A percentile compares a stretch with the other conserved stretches of the same genome.
phyloP scores from a whole-genome alignment of 202 grass and related monocot genomes.

The Carex arenaria region DNA sequence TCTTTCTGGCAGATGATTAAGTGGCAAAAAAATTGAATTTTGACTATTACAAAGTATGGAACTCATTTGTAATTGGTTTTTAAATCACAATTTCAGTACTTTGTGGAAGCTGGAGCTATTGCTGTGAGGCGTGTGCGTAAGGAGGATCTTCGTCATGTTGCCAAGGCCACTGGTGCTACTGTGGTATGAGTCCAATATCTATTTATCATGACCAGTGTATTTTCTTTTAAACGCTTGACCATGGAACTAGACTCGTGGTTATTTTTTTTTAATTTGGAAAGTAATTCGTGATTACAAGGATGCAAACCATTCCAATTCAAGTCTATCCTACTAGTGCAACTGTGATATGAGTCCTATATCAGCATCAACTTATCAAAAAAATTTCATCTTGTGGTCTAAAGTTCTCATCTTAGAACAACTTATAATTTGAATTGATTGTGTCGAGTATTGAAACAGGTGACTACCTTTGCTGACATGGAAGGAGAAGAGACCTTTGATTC shows the following conservation, averaged over 20 bases:
- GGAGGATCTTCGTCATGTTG: constrained; percentile 89
- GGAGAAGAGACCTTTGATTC: constrained; percentile 94
- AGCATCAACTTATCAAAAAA: neutral
- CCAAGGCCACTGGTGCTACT: constrained; percentile 88
- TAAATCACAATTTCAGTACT: constrained; percentile 56
- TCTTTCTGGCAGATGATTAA: neutral
- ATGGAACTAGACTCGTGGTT: neutral
- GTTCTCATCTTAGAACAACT: neutral
- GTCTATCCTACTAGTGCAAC: neutral
- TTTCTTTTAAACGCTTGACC: neutral
- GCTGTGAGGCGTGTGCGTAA: constrained; percentile 90
- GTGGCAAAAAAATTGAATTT: neutral
- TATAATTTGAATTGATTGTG: neutral
- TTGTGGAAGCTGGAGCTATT: constrained; percentile 88
- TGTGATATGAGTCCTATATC: too few relatives aligned
- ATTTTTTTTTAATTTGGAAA: neutral
- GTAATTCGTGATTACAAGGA: neutral
- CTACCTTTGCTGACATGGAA: constrained; percentile 98
- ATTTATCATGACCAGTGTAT: neutral
- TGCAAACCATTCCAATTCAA: neutral
- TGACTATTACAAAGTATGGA: neutral
- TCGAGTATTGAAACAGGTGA: constrained; percentile 41
- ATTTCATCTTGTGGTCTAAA: neutral
- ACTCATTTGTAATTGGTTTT: neutral
- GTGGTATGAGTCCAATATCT: constrained; percentile 34